These are phyloP conservation scores for Fusarium sp. DNA, from an alignment of 2,329 filamentous ascomycete species.

Conservation along the genomic window DNA sequence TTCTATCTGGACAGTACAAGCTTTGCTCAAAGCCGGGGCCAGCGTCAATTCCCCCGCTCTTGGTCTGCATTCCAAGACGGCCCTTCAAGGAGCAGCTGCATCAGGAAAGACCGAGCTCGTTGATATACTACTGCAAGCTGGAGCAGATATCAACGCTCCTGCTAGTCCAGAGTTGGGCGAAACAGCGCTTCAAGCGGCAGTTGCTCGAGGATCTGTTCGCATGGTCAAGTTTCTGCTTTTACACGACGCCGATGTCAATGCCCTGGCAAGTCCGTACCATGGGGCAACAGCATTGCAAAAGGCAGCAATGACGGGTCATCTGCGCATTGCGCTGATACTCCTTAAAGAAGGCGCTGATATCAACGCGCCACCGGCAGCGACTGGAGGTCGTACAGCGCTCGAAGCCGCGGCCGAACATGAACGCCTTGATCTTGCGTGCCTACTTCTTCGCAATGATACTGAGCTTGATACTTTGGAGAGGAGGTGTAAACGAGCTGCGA, in stretches of 20 bases:
- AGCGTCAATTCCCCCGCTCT: neutral
- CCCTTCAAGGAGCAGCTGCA: neutral
- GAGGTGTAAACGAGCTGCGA: neutral
- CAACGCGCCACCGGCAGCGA: neutral
- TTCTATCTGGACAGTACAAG: neutral
- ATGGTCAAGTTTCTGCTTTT: neutral
- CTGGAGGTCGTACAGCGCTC: neutral
- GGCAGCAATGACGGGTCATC: neutral
- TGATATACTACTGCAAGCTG: neutral
- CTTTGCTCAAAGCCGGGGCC: neutral
- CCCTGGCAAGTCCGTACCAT: neutral
- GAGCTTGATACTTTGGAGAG: neutral
- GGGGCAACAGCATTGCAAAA: constrained; percentile 1
- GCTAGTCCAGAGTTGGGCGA: neutral
- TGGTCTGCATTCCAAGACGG: neutral
- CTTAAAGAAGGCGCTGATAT: neutral
- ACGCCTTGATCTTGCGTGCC: neutral
- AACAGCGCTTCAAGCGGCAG: neutral
- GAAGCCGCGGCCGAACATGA: neutral
- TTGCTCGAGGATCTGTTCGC: neutral
- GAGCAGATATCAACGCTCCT: neutral
- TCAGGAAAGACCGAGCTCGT: neutral
- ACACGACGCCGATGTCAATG: neutral
- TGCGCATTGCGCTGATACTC: neutral
- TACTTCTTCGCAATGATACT: neutral